Evolutionary conservation across 1,284 basidiomycete genomes (phyloP), one percentile per base, ranked within the genome.

Genomic region (Rhodotorula sp.): DNA sequence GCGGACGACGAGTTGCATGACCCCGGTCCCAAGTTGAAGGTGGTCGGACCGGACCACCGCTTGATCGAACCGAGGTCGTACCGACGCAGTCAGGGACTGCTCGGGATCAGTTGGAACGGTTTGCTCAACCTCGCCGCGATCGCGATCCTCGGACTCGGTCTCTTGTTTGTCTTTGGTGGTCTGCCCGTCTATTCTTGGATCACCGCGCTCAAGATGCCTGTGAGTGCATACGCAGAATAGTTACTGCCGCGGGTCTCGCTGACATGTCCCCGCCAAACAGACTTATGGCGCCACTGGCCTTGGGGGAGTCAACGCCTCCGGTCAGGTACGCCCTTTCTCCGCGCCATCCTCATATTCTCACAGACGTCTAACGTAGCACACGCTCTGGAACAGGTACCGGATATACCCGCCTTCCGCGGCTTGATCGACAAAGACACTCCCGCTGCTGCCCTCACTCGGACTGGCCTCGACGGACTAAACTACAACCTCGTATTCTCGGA

Each of bases 401-500:
- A 76, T 34, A 72, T 79, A 21, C 64, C 73, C 8, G 64, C 61
- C 38, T 71, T 70, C 58, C 76, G 73, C 26, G 68, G 71, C 1
- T 73, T 82, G 19, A 79, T 83, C 63, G 82, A 83, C 65, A 74
- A 74, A 5, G 82, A 82, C 63, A 83, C 82, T 1, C 82, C 81
- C 2, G 62, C 75, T 6, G 19, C 45, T 1, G 67, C 60, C 15
- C 60, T 67, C n/a, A 69, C 67, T 1, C 58, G 62, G 19, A 67
- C 50, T 2, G 62, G 64, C 56, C 61, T 65, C 56, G 61, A 68
- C 54, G 72, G 69, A 7, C 60, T 50, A 45, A 64, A 66, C 2
- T 60, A 66, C 43, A 62, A 74, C 54, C 84, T 95, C 8, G 87
- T 93, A 6, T 94, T 79, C 80, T 90, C 90, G 62, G 93, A 95